A percentile compares a stretch with the other conserved stretches of the same genome.
phyloP scores from a whole-genome alignment of 352 stramenopile genomes.

The Phytophthora uliginosa region DNA sequence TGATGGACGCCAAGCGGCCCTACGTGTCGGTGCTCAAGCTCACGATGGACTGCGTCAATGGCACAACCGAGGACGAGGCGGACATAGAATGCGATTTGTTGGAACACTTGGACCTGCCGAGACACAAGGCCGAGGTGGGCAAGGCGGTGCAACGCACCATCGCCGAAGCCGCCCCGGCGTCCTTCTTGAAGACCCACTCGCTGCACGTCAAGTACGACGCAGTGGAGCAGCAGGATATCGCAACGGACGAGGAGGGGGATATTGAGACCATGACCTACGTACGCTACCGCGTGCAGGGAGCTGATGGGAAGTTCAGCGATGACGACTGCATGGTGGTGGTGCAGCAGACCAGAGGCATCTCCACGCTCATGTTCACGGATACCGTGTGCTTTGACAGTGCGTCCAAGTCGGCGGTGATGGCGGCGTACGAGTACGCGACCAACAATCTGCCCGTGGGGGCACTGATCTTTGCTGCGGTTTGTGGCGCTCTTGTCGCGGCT shows the following conservation, averaged over 20 bases:
- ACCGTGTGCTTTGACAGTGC: slow-evolving; percentile 55
- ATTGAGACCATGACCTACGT: slow-evolving; percentile 56
- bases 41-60: slow-evolving; percentile 71
- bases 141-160: slow-evolving; percentile 61
- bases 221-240: slow-evolving; percentile 61
- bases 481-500: slow-evolving; percentile 43
- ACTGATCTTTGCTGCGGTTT: slow-evolving; percentile 47
- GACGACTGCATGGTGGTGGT: slow-evolving; percentile 70
- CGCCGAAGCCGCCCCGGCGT: slow-evolving; percentile 41
- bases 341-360: slow-evolving; percentile 50
- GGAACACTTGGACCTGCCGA: slow-evolving; percentile 64
- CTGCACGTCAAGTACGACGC: slow-evolving; percentile 61
- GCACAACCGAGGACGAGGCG: slow-evolving; percentile 21
- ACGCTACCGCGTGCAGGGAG: slow-evolving; percentile 53
- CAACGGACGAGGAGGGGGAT: slow-evolving; percentile 21
- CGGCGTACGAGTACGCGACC: slow-evolving; percentile 43
- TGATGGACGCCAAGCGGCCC: slow-evolving; percentile 59
- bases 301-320: slow-evolving; percentile 16
- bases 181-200: slow-evolving; percentile 50
- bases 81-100: slow-evolving; percentile 62
- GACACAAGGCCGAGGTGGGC: slow-evolving; percentile 53
- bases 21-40: slow-evolving; percentile 67
- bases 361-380: slow-evolving; percentile 68
- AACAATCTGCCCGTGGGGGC: slow-evolving; percentile 49
- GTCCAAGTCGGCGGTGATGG: slow-evolving; percentile 33